These are phyloP conservation scores for Starmerella asiatica DNA, from an alignment of 805 yeast genomes.

Conservation along the genomic window DNA sequence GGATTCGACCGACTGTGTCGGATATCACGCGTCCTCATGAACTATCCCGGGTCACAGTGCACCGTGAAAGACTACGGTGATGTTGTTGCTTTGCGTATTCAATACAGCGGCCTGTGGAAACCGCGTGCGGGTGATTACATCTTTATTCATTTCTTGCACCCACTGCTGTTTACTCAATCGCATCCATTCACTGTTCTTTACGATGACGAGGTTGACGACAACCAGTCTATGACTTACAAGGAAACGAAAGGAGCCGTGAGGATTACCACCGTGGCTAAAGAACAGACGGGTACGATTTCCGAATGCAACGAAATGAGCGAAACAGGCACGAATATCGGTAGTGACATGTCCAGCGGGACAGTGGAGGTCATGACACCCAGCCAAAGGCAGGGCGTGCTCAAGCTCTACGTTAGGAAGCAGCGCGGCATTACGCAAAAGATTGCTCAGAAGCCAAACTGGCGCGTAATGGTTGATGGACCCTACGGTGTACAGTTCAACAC, in stretches of 20 bases:
- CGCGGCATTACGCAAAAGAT: conserved; percentile 40
- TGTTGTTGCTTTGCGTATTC: conserved; percentile 21
- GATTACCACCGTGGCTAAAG: not conserved
- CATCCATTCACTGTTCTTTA: conserved; percentile 50
- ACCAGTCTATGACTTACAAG: not conserved
- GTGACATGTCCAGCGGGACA: no score
- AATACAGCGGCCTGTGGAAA: conserved; percentile 35
- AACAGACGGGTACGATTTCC: conserved; percentile 8
- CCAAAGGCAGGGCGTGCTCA: conserved; percentile 4
- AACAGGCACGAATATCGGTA: not conserved
- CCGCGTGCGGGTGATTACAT: conserved; percentile 49
- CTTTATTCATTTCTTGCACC: conserved; percentile 38
- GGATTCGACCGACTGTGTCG: conserved; percentile 49
- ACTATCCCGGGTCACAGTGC: conserved; percentile 6
- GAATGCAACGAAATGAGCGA: conserved; percentile 11
- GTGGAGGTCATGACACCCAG: no score
- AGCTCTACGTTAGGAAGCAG: conserved; percentile 26
- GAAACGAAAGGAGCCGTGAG: not conserved
- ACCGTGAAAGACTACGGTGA: conserved; percentile 8
- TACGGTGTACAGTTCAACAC: conserved; percentile 45
- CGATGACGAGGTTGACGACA: conserved; percentile 9
- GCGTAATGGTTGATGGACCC: conserved; percentile 48
- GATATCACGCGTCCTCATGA: conserved; percentile 33
- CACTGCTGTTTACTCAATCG: conserved; percentile 48
- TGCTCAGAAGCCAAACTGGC: not conserved